Percentiles rank a stretch among this genome's conserved stretches.
Conservation (phyloP, 2,329 filamentous ascomycete genomes). For the Phialophora verrucosa region DNA sequence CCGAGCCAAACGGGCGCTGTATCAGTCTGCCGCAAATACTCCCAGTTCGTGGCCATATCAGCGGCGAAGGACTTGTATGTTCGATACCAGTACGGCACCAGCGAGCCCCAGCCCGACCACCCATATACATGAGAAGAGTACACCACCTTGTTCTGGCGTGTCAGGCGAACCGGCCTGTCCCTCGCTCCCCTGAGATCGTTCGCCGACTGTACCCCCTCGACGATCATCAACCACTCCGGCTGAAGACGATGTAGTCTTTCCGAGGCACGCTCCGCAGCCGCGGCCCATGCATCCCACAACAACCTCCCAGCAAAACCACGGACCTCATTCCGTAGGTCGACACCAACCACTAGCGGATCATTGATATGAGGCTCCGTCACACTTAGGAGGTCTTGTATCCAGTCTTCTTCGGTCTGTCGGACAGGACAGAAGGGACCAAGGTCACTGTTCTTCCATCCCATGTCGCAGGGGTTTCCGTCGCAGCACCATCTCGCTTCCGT, state of each 20-base stretch:
- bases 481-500: slow-evolving; percentile 73
- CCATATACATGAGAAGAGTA: slow-evolving; percentile 72
- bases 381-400: slow-evolving; percentile 69
- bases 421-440: slow-evolving; percentile 66
- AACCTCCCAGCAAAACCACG: slow-evolving; percentile 72
- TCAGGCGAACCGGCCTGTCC: slow-evolving; percentile 63
- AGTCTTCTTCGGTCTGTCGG: slow-evolving; percentile 67
- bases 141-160: slow-evolving; percentile 62
- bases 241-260: slow-evolving; percentile 66
- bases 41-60: slow-evolving; percentile 71
- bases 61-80: slow-evolving; percentile 66
- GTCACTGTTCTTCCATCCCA: slow-evolving; percentile 70
- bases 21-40: slow-evolving; percentile 63
- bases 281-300: slow-evolving; percentile 68
- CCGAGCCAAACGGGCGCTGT: slow-evolving; percentile 71
- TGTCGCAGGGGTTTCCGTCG: slow-evolving; percentile 70
- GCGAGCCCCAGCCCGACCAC: slow-evolving; percentile 72
- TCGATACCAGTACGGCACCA: slow-evolving; percentile 65
- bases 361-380: slow-evolving; percentile 65
- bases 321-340: slow-evolving; percentile 72
- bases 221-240: slow-evolving; percentile 68
- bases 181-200: slow-evolving; percentile 67
- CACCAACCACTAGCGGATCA: slow-evolving; percentile 68
- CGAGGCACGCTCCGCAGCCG: slow-evolving; percentile 67
- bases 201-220: slow-evolving; percentile 70